phyloP scores from a whole-genome alignment of 768 basidiomycete genomes.

The Phlegmacium glaucopus region DNA sequence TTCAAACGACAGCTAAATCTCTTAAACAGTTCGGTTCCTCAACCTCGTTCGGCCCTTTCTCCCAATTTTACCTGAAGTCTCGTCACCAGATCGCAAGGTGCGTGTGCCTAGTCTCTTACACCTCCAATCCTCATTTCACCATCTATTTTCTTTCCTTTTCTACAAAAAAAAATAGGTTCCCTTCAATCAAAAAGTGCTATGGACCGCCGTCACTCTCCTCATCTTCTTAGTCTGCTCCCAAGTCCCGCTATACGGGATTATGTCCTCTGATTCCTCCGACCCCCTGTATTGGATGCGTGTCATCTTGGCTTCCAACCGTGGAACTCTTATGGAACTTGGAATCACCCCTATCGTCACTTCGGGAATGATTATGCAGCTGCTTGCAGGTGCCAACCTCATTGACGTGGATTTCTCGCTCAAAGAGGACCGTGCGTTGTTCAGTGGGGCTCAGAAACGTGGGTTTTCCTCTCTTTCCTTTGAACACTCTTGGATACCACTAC shows the following conservation, averaged over 20 bases:
- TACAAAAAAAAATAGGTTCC: conserved; percentile 63
- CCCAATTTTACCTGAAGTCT: conserved; percentile 94
- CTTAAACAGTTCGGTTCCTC: conserved; percentile 80
- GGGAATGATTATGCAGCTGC: conserved; percentile 99
- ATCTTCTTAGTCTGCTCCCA: conserved; percentile 99
- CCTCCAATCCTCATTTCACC: not conserved
- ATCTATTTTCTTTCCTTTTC: not conserved
- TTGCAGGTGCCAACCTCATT: conserved; percentile 95
- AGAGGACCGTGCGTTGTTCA: conserved; percentile 94
- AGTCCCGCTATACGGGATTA: conserved; percentile 98
- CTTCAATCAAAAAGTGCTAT: conserved; percentile 98
- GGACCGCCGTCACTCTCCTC: conserved; percentile 98
- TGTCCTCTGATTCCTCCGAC: conserved; percentile 98
- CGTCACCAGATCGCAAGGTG: conserved; percentile 97
- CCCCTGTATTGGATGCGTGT: conserved; percentile 99
- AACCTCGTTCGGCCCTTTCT: conserved; percentile 98
- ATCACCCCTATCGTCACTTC: conserved; percentile 97
- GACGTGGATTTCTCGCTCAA: conserved; percentile 97
- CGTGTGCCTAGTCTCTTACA: conserved; percentile 9
- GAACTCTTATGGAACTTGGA: conserved; percentile 98
- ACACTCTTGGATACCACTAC: too few relatives aligned
- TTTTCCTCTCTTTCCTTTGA: conserved; percentile 15
- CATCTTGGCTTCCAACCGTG: conserved; percentile 97
- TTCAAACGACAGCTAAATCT: too few relatives aligned
- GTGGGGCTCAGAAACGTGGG: conserved; percentile 95